Conservation (phyloP, 139 green algal genomes). For the Auxenochlorella pyrenoidosa region DNA sequence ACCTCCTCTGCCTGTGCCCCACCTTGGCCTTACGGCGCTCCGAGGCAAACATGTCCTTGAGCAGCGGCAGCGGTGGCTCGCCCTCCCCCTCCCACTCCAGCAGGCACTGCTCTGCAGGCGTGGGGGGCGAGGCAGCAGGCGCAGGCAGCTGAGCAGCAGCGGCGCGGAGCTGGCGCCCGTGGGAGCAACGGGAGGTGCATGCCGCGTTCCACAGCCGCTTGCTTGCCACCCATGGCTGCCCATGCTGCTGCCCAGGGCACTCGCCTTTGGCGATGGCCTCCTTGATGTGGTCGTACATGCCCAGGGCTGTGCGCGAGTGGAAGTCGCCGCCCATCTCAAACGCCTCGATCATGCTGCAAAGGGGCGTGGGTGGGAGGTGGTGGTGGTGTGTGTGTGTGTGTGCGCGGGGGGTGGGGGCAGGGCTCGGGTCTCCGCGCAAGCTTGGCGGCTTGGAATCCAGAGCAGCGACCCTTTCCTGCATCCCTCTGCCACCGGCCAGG, state of each 20-base stretch:
- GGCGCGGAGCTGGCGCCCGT: no score
- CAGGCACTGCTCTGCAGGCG: conserved; percentile 59
- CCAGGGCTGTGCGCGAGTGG: conserved; percentile 92
- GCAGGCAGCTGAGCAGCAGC: background rate
- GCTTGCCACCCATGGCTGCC: no score
- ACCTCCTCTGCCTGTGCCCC: background rate
- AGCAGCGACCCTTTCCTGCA: background rate
- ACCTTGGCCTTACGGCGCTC: conserved; percentile 92
- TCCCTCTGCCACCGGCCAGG: no score
- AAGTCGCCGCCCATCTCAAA: conserved; percentile 97
- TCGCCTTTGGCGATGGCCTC: conserved; percentile 78
- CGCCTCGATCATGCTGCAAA: conserved; percentile 82
- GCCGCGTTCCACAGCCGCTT: no score
- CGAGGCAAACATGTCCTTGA: conserved; percentile 91
- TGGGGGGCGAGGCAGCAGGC: background rate
- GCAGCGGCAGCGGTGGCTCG: conserved; percentile 65
- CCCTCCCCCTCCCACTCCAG: conserved; percentile 78
- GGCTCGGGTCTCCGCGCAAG: background rate
- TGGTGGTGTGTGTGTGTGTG: background rate
- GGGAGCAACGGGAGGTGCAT: no score
- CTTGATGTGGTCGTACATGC: conserved; percentile 98
- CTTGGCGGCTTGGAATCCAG: no score
- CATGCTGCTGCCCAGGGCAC: conserved; percentile 38
- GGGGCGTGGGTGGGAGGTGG: background rate
- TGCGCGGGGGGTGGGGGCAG: background rate